Conservation (phyloP, 2,329 filamentous ascomycete genomes). For the Zarea fungicola region DNA sequence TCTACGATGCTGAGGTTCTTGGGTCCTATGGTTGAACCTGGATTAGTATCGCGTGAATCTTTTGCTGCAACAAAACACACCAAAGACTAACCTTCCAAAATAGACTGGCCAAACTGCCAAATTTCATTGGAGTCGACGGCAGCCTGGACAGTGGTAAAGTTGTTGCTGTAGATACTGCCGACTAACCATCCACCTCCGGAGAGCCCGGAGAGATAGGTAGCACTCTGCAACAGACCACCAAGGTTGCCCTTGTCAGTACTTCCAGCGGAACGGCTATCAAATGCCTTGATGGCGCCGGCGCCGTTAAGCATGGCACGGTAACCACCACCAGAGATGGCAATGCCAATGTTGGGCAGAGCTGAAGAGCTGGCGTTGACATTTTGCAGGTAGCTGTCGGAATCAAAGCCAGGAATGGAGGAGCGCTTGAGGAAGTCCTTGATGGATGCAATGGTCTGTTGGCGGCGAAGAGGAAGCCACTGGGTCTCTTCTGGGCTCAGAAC, state of each 20-base stretch:
- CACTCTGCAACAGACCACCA: slow-evolving; percentile 72
- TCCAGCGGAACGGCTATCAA: slow-evolving; percentile 63
- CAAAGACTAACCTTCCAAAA: slow-evolving; percentile 29
- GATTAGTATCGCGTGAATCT: background rate
- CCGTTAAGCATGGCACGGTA: slow-evolving; percentile 84
- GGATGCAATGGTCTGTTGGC: slow-evolving; percentile 67
- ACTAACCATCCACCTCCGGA: slow-evolving; percentile 83
- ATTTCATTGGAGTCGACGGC: slow-evolving; percentile 30
- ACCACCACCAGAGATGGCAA: slow-evolving; percentile 78
- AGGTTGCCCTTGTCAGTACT: slow-evolving; percentile 54
- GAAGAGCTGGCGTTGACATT: slow-evolving; percentile 25
- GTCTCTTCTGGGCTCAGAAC: slow-evolving; percentile 63
- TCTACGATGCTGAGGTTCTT: slow-evolving; percentile 31
- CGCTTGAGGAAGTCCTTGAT: slow-evolving; percentile 69
- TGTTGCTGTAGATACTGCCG: slow-evolving; percentile 78
- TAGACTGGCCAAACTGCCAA: slow-evolving; percentile 38
- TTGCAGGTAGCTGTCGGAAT: slow-evolving; percentile 65
- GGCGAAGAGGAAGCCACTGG: slow-evolving; percentile 66
- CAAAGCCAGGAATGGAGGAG: slow-evolving; percentile 70
- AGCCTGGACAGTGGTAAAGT: slow-evolving; percentile 60
- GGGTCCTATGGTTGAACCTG: slow-evolving; percentile 23
- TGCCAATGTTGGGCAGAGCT: slow-evolving; percentile 55
- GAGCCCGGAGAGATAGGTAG: slow-evolving; percentile 75
- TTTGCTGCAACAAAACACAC: background rate
- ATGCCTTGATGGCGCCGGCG: slow-evolving; percentile 72